phyloP scores from a whole-genome alignment of 2,329 filamentous ascomycete genomes.

The Fusarium tricinctum region DNA sequence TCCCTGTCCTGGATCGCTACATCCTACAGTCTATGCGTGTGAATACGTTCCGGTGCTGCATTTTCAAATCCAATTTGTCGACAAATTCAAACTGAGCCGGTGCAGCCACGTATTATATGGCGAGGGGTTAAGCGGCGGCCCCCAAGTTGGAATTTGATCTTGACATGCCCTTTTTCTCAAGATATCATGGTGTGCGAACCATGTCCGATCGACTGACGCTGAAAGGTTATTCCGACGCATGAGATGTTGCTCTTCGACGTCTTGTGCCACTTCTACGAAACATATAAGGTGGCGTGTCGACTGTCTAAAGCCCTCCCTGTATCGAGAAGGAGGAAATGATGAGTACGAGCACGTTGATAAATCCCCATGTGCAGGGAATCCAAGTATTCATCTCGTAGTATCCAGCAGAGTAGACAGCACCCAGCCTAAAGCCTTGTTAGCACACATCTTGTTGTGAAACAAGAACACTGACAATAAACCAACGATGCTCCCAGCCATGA shows the following conservation, averaged over 20 bases:
- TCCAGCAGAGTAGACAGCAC: constrained; percentile 83
- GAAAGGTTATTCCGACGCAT: not conserved
- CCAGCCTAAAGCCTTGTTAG: constrained; percentile 67
- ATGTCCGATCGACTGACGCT: not conserved
- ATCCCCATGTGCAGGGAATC: constrained; percentile 91
- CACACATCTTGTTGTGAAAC: not conserved
- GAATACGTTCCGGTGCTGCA: not conserved
- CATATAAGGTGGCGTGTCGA: not conserved
- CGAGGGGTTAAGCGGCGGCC: not conserved
- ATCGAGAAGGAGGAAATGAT: constrained; percentile 94
- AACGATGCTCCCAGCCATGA: constrained; percentile 85
- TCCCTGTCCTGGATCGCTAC: not conserved
- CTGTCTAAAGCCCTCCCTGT: constrained; percentile 80
- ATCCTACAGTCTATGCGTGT: not conserved
- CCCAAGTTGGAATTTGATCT: not conserved
- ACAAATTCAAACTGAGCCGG: not conserved
- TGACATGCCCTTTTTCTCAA: not conserved
- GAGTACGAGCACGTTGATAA: constrained; percentile 85
- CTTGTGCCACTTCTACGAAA: not conserved
- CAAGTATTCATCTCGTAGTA: constrained; percentile 94
- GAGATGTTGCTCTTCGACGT: not conserved
- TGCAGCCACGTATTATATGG: not conserved
- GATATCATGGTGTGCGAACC: not conserved
- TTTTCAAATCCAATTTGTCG: not conserved
- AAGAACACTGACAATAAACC: constrained; percentile 76